A percentile compares a stretch with the other conserved stretches of the same genome.
Conservation (phyloP, 371 early-diverging fungal species). For the Haplosporangium sp. region DNA sequence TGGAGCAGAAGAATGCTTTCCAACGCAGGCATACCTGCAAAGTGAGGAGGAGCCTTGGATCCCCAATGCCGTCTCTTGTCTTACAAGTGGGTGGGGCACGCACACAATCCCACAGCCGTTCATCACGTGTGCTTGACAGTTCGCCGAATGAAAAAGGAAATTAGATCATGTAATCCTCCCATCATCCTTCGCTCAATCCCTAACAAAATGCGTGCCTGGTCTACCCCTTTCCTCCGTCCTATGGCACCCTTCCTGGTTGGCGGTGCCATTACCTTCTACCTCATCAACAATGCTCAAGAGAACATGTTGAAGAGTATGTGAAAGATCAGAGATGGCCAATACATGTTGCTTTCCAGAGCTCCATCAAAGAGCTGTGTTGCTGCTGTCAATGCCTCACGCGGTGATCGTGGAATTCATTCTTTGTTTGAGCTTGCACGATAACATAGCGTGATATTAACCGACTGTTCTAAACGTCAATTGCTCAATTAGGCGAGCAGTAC, state of each 20-base stretch:
- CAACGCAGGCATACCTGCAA: too few species aligned
- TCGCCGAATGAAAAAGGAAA: too few species aligned
- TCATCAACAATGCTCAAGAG: conserved; percentile 43
- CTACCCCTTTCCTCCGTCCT: conserved; percentile 49
- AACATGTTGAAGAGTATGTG: conserved; percentile 44
- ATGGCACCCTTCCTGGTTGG: conserved; percentile 54
- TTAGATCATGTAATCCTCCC: background rate
- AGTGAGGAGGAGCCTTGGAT: too few species aligned
- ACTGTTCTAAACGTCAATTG: background rate
- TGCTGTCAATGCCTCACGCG: background rate
- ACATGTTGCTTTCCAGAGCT: too few species aligned
- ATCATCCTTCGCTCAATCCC: background rate
- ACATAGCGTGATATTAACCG: background rate
- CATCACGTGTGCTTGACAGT: too few species aligned
- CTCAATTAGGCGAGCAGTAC: conserved; percentile 31
- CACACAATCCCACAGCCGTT: too few species aligned
- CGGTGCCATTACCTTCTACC: conserved; percentile 53
- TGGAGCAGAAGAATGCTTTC: too few species aligned
- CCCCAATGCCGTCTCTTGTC: too few species aligned
- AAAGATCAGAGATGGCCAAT: too few species aligned
- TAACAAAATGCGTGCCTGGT: conserved; percentile 53
- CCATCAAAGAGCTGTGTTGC: too few species aligned
- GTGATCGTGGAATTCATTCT: background rate
- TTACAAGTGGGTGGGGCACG: too few species aligned
- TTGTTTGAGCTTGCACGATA: background rate